Base-by-base conservation (phyloP, 2,329 filamentous ascomycete genomes). In the Pseudogymnoascus destructans region DNA sequence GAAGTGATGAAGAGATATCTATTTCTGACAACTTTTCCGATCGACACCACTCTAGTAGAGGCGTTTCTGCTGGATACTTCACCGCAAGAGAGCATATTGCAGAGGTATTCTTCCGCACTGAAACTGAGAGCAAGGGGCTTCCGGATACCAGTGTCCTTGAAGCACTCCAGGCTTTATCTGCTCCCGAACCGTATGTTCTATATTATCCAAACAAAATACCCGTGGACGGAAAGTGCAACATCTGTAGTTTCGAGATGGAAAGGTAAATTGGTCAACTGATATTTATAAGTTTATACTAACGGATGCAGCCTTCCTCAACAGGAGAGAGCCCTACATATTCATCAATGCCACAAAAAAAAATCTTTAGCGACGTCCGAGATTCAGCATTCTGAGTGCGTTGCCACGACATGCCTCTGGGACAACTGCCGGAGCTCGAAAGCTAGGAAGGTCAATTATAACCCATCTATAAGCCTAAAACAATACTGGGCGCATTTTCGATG, bases 261-360 rank as follows among this genome's bases (percentile, higher is more conserved):
- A 49, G 42, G 42, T 49, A 49, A 49, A 21, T 49, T 49, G 8
- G 17, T 49, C 19, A 49, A 49, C 42, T 8, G 42, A 49, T 49
- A 49, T 49, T 15, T 23, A 27, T 52, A 52, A 11, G 27, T 4
- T 52, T 52, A 52, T 52, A 52, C 21, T 52, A 49, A 49, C 42
- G 17, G 8, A 23, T 49, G 42, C 42, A 49, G 42, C 42, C 42
- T 49, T 49, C 42, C 42, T 49, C 19, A 49, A 49, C 42, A 49
- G 42, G 42, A 49, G 42, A 49, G 42, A 49, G 42, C 42, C 42
- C 42, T 49, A 49, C 42, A 49, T 49, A 49, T 49, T 21, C 42
- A 49, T 49, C 19, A 49, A 49, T 49, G 42, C 42, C 19, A 49
- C 42, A 4, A 49, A 49, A 49, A 49, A 49, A 49, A 49, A 49